Percentiles rank a stretch among this genome's conserved stretches.
phyloP scores from a whole-genome alignment of 192 early-diverging fungal genomes.

The Gigaspora rosea region DNA sequence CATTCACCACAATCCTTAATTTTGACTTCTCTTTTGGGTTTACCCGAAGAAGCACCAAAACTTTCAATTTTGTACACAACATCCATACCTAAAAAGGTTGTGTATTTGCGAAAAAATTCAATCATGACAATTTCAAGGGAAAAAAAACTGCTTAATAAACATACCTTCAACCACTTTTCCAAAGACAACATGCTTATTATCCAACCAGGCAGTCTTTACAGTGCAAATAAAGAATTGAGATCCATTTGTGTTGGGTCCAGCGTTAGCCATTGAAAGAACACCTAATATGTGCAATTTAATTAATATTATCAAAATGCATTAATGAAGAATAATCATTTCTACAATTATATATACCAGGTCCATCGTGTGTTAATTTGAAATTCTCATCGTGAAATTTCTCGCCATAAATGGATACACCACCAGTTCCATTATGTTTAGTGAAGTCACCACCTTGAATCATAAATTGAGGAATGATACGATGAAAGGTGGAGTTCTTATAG shows the following conservation, averaged over 20 bases:
- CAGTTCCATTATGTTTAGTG: slow-evolving; percentile 83
- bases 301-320: not conserved
- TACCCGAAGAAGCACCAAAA: not conserved
- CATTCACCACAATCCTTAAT: not conserved
- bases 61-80: not conserved
- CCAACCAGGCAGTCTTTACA: slow-evolving; percentile 81
- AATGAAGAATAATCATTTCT: not conserved
- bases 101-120: not conserved
- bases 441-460: slow-evolving; percentile 91
- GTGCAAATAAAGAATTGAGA: slow-evolving; percentile 93
- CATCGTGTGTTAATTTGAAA: slow-evolving; percentile 56
- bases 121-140: not conserved
- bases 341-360: slow-evolving; percentile 42
- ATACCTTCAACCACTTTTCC: slow-evolving; percentile 65
- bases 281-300: slow-evolving; percentile 24
- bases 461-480: slow-evolving; percentile 82
- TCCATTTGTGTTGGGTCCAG: slow-evolving; percentile 82
- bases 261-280: slow-evolving; percentile 87
- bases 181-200: slow-evolving; percentile 87
- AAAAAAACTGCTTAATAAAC: not conserved
- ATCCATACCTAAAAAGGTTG: slow-evolving; percentile 4
- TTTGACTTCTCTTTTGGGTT: not conserved
- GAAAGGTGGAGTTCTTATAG: slow-evolving; percentile 75
- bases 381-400: slow-evolving; percentile 72
- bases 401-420: slow-evolving; percentile 90